A percentile compares a stretch with the other conserved stretches of the same genome.
Evolutionary conservation across 192 early-diverging fungal genomes (phyloP).

Genomic region (Backusella liffmaniae): DNA sequence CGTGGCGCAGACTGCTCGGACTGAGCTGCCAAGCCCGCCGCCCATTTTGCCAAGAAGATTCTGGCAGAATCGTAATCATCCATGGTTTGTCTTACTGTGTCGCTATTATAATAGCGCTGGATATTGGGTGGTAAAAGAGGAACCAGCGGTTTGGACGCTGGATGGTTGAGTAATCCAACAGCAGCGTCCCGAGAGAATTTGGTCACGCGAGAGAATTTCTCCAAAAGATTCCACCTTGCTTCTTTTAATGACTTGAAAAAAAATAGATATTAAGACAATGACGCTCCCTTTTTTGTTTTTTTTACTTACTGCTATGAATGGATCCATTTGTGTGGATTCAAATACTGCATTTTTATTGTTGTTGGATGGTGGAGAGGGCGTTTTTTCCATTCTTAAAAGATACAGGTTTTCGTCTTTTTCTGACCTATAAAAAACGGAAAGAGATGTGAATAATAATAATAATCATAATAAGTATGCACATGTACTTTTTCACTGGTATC

Average conservation of each 20-base stretch:
- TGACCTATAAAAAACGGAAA: not conserved
- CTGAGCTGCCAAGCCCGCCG: slow-evolving; percentile 49
- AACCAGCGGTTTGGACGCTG: slow-evolving; percentile 51
- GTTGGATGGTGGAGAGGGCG: not conserved
- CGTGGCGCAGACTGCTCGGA: slow-evolving; percentile 22
- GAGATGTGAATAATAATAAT: not conserved
- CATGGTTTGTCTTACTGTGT: slow-evolving; percentile 57
- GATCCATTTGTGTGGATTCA: slow-evolving; percentile 39
- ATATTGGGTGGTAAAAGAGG: slow-evolving; percentile 51
- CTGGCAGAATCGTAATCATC: slow-evolving; percentile 81
- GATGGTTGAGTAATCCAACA: slow-evolving; percentile 46
- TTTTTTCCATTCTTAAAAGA: not conserved
- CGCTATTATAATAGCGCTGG: slow-evolving; percentile 50
- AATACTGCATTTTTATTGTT: slow-evolving; percentile 25
- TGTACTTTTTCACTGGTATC: slow-evolving; percentile 37
- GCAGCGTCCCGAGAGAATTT: slow-evolving; percentile 68
- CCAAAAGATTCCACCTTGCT: slow-evolving; percentile 71
- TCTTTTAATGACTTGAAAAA: slow-evolving; percentile 60
- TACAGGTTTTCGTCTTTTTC: not conserved
- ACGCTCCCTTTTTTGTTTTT: not conserved
- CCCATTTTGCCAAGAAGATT: slow-evolving; percentile 80
- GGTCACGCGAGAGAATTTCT: slow-evolving; percentile 75
- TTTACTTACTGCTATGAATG: slow-evolving; percentile 37
- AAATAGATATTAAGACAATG: too few relatives aligned
- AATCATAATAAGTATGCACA: not conserved